These are phyloP conservation scores for Barnettozyma salicaria DNA, from an alignment of 805 yeast species.

Conservation along the genomic window DNA sequence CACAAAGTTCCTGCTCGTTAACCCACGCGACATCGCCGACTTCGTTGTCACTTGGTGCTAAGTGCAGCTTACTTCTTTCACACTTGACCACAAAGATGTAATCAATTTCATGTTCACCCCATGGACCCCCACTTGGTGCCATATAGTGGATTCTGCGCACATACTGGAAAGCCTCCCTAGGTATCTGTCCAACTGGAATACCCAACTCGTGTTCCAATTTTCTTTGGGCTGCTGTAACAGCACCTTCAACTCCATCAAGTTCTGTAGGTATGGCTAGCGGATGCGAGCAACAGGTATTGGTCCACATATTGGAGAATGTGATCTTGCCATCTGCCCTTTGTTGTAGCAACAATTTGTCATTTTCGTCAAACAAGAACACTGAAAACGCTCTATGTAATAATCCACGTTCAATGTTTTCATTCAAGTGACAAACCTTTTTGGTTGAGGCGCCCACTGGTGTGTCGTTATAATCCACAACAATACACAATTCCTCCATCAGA, in stretches of 20 bases:
- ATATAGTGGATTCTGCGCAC: slow-evolving; percentile 92
- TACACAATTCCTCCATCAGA: slow-evolving; percentile 94
- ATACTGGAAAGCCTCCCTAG: slow-evolving; percentile 66
- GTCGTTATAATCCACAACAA: slow-evolving; percentile 86
- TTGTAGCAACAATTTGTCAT: slow-evolving; percentile 75
- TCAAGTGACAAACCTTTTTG: slow-evolving; percentile 82
- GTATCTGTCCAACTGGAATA: slow-evolving; percentile 52
- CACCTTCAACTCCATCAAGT: slow-evolving; percentile 66
- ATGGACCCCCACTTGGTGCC: slow-evolving; percentile 72
- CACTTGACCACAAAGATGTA: slow-evolving; percentile 68
- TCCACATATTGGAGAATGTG: slow-evolving; percentile 96
- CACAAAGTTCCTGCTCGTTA: slow-evolving; percentile 53
- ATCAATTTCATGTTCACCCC: slow-evolving; percentile 99
- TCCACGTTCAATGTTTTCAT: slow-evolving; percentile 82
- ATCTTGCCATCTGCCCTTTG: slow-evolving; percentile 96
- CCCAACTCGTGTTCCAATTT: slow-evolving; percentile 93
- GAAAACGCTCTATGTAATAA: slow-evolving; percentile 93
- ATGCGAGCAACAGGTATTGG: slow-evolving; percentile 98
- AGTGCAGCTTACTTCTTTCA: slow-evolving; percentile 41
- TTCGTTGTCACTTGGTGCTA: slow-evolving; percentile 70
- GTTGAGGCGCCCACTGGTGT: slow-evolving; percentile 88
- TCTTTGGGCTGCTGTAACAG: slow-evolving; percentile 82
- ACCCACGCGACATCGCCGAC: slow-evolving; percentile 81
- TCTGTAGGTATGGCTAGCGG: slow-evolving; percentile 84
- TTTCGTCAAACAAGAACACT: slow-evolving; percentile 82